Evolutionary conservation across 1,139 yeast species (phyloP).

Genomic region (Hansenula anomala): DNA sequence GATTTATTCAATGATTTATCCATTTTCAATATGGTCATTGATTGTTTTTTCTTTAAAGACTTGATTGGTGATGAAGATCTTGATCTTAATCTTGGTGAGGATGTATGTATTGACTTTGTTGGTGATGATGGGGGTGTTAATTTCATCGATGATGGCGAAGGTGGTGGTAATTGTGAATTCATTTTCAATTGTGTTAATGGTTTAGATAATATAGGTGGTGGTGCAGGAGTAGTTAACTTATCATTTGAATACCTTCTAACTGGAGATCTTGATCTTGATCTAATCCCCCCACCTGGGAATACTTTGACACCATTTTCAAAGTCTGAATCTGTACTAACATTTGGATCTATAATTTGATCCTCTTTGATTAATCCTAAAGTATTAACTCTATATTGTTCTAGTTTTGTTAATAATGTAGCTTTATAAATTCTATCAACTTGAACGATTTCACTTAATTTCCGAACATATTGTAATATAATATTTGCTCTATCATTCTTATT

Average conservation of each 20-base stretch:
- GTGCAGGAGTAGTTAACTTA: background rate
- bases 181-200: constrained; percentile 1
- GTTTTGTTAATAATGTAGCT: constrained; percentile 30
- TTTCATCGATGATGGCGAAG: background rate
- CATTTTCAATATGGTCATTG: constrained; percentile 22
- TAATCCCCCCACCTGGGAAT: constrained; percentile 14
- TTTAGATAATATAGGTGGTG: background rate
- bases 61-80: constrained; percentile 20
- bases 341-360: background rate
- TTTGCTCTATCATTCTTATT: constrained; percentile 37
- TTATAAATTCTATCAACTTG: constrained; percentile 59
- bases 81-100: constrained; percentile 16
- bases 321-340: background rate
- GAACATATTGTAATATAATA: constrained; percentile 45
- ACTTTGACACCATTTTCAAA: constrained; percentile 11
- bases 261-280: constrained; percentile 18
- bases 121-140: constrained; percentile 12
- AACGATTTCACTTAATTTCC: constrained; percentile 48
- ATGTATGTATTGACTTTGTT: constrained; percentile 1
- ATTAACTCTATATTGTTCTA: constrained; percentile 10
- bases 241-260: constrained; percentile 5
- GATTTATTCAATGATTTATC: constrained; percentile 13
- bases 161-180: background rate
- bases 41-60: constrained; percentile 19
- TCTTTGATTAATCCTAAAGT: constrained; percentile 14